A percentile compares a stretch with the other conserved stretches of the same genome.
Evolutionary conservation across 306 rosid genomes (phyloP).

Genomic region (Mimosa bimucronata): DNA sequence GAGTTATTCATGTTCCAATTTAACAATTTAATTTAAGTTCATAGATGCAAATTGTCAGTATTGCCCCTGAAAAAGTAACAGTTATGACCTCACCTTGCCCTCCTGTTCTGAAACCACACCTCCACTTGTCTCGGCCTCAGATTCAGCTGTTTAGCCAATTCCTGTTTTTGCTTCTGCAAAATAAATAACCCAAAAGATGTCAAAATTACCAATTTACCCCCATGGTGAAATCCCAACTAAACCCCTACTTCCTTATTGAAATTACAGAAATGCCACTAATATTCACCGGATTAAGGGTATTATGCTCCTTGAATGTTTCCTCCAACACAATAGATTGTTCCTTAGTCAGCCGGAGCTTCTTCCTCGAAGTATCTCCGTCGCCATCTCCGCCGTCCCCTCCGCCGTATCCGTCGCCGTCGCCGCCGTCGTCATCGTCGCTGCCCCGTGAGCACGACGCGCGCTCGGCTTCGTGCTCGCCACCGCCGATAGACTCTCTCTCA

Average conservation of each 20-base stretch:
- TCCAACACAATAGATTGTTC: slow-evolving; percentile 82
- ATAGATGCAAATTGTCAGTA: slow-evolving; percentile 18
- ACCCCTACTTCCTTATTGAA: neutral
- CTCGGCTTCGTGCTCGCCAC: slow-evolving; percentile 69
- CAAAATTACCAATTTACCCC: slow-evolving; percentile 9
- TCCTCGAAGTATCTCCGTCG: slow-evolving; percentile 52
- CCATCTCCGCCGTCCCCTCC: neutral
- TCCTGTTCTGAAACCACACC: slow-evolving; percentile 97
- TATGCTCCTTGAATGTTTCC: slow-evolving; percentile 88
- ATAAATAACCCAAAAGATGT: neutral
- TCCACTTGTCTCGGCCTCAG: slow-evolving; percentile 92
- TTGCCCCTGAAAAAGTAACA: neutral
- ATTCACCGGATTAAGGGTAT: slow-evolving; percentile 82
- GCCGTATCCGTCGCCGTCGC: slow-evolving; percentile 9
- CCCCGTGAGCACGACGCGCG: slow-evolving; percentile 70
- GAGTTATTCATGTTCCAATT: neutral
- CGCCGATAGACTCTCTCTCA: slow-evolving; percentile 68
- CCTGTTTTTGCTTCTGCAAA: slow-evolving; percentile 86
- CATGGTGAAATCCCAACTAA: neutral
- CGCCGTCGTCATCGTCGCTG: slow-evolving; percentile 69
- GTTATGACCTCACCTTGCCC: slow-evolving; percentile 73
- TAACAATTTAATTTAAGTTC: neutral
- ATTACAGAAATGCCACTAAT: slow-evolving; percentile 22
- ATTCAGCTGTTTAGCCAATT: slow-evolving; percentile 79
- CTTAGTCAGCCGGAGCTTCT: slow-evolving; percentile 85